phyloP scores from a whole-genome alignment of 2,329 filamentous ascomycete genomes.

The Penicillium sp. region DNA sequence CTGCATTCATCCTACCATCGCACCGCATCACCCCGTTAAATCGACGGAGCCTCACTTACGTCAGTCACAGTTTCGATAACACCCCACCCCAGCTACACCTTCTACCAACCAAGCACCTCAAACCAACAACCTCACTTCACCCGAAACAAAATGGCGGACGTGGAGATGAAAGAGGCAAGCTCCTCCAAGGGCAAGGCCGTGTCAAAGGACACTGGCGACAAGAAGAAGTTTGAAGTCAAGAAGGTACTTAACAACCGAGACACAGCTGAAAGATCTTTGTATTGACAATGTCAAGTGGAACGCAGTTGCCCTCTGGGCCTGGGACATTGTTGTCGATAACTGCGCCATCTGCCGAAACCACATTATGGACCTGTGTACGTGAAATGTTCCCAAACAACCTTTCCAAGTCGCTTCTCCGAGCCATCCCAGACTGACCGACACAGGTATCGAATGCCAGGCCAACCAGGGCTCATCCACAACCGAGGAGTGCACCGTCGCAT shows the following conservation, averaged over 20 bases:
- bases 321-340: conserved; percentile 99
- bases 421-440: conserved; percentile 17
- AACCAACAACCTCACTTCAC: not conserved
- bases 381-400: not conserved
- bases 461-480: conserved; percentile 97
- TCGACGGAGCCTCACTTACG: conserved; percentile 11
- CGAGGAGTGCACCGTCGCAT: conserved; percentile 97
- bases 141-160: conserved; percentile 73
- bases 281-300: conserved; percentile 72
- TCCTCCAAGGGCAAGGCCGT: conserved; percentile 56
- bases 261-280: not conserved
- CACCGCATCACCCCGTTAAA: not conserved
- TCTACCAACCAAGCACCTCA: conserved; percentile 9
- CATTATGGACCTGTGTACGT: conserved; percentile 96
- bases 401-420: not conserved
- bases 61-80: conserved; percentile 11
- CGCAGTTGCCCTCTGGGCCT: conserved; percentile 95
- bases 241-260: conserved; percentile 63
- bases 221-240: conserved; percentile 98
- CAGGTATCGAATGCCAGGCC: conserved; percentile 96
- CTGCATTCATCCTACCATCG: not conserved
- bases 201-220: conserved; percentile 63
- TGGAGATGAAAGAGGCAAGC: conserved; percentile 86
- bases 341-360: conserved; percentile 99
- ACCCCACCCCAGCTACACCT: conserved; percentile 7